Base-by-base conservation (phyloP, 139 green algal species). In the Chlamydomonas applanata region DNA sequence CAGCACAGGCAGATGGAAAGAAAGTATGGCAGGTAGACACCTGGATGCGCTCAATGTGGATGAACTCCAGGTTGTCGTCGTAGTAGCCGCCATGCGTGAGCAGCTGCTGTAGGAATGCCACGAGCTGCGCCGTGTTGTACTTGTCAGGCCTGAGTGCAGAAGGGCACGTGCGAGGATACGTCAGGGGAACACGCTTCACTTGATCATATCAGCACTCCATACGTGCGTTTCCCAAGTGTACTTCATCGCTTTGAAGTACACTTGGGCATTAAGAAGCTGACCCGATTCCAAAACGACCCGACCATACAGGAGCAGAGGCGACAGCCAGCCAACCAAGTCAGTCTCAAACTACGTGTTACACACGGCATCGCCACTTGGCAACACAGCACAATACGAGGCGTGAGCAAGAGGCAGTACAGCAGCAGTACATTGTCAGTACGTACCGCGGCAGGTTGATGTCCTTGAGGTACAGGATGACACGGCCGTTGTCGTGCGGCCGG, bases 31-130 rank as follows among this genome's bases (percentile, higher is more conserved):
- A 7, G 11, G 40, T 11, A 72, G 22, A 68, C 60, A 84, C 76
- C 61, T 91, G 86, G 24, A 91, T 74, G 4, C 80, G 54, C 75
- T 94, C 77, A 19, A 95, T 74, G 1, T 78, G 76, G 59, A 94
- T 88, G 71, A 93, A 94, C 75, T 94, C 89, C 20, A 94, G 77
- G 62, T 87, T 71, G 27, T 89, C 84, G 71, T 97, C 89, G 68
- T 95, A 94, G 79, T 91, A 94, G 22, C 69, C 91, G 4, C 82
- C 77, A 74, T 94, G 90, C 2, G 87, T 88, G 29, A 97, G 82
- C 61, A 95, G 82, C 83, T 97, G 92, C 77, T 94, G 90, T 68
- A 93, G 75, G 74, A 97, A 93, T 7, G 86, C 80, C 2, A 93
- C 80, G 32, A 95, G 79, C 83, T 97, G 88, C 9, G 83, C 81